Percentiles rank a stretch among this genome's conserved stretches.
Conservation (phyloP, 805 yeast species). For the Candida namnaoensis region DNA sequence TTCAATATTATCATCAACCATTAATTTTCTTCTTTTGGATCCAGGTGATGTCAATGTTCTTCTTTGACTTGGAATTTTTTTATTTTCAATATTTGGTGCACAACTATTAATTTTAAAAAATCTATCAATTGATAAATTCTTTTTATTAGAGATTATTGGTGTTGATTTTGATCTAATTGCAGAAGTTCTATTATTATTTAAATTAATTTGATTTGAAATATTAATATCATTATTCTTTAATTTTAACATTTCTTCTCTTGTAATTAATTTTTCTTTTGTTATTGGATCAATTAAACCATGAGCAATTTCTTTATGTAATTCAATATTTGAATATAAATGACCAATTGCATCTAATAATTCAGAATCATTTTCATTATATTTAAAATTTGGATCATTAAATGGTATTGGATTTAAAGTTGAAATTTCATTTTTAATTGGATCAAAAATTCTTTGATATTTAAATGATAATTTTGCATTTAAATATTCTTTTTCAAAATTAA, state of each 20-base stretch:
- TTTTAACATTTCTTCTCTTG: slow-evolving; percentile 10
- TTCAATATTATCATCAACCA: neutral
- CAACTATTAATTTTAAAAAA: slow-evolving; percentile 5
- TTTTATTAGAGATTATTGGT: neutral
- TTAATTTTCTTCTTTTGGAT: neutral
- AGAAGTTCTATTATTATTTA: neutral
- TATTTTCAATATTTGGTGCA: neutral
- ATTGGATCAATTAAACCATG: slow-evolving; percentile 62
- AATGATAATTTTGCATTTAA: slow-evolving; percentile 70
- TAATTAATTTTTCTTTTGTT: slow-evolving; percentile 6
- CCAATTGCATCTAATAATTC: slow-evolving; percentile 32
- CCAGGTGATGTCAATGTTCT: neutral
- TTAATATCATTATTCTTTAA: neutral
- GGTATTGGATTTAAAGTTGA: slow-evolving; percentile 54
- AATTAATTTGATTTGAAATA: neutral
- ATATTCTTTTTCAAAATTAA: slow-evolving; percentile 50
- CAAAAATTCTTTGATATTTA: slow-evolving; percentile 76
- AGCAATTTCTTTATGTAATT: slow-evolving; percentile 49
- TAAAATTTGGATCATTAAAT: slow-evolving; percentile 13
- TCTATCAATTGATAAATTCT: slow-evolving; percentile 4
- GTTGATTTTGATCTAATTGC: slow-evolving; percentile 2
- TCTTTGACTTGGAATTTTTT: too few species aligned
- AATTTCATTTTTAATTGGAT: slow-evolving; percentile 45
- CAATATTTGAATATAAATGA: slow-evolving; percentile 26
- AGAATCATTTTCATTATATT: slow-evolving; percentile 11